Percentiles rank a stretch among this genome's conserved stretches.
These are phyloP conservation scores for Allium fistulosum DNA, from an alignment of 106 monocot species.

Conservation along the genomic window DNA sequence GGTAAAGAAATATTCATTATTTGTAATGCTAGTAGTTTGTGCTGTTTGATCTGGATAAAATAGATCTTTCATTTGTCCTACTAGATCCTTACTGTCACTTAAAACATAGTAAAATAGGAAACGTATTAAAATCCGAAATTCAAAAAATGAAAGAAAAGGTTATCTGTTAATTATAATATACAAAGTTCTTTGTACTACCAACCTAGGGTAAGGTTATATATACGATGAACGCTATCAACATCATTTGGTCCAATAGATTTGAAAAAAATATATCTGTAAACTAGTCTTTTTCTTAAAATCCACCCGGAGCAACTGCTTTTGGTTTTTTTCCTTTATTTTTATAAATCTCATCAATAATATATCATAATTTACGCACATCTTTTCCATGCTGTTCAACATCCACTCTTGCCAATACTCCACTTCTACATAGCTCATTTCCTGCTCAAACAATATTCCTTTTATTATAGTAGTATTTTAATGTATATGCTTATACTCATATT, in stretches of 20 bases:
- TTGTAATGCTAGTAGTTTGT: too few relatives aligned
- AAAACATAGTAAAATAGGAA: not conserved
- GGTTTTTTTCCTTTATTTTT: not conserved
- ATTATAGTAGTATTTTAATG: too few relatives aligned
- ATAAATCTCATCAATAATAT: slow-evolving; percentile 17
- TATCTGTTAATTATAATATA: too few relatives aligned
- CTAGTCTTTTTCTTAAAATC: slow-evolving; percentile 35
- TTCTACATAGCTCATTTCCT: slow-evolving; percentile 47
- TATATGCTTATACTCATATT: too few relatives aligned
- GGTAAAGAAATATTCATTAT: too few relatives aligned
- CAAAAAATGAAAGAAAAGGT: too few relatives aligned
- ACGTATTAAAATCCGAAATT: too few relatives aligned
- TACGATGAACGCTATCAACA: slow-evolving; percentile 40
- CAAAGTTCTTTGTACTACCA: not conserved
- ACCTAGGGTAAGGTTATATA: slow-evolving; percentile 52
- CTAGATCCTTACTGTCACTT: slow-evolving; percentile 14
- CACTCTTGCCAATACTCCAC: slow-evolving; percentile 27
- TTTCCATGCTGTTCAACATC: slow-evolving; percentile 24
- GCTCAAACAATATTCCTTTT: too few relatives aligned
- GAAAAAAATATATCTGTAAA: slow-evolving; percentile 33
- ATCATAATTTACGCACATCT: slow-evolving; percentile 29
- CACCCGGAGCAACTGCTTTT: slow-evolving; percentile 37
- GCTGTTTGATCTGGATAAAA: slow-evolving; percentile 8
- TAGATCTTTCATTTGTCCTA: slow-evolving; percentile 33
- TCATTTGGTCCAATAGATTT: slow-evolving; percentile 20